Base-by-base conservation (phyloP, 192 early-diverging fungal species). In the Chytriomyces confervae region DNA sequence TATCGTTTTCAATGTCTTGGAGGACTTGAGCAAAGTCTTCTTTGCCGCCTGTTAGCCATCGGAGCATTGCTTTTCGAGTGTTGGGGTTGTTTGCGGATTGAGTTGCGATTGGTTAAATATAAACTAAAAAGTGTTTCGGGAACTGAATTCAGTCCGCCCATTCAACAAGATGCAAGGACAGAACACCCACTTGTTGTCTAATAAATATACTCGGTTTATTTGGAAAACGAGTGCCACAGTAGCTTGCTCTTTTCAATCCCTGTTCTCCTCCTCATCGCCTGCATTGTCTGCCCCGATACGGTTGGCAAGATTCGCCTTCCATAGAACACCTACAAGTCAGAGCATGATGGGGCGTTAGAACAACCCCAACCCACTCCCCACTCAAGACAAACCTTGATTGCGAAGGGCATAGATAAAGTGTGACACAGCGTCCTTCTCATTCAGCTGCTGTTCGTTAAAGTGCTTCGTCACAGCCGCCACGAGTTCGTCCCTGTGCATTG, bases 381-480 rank as follows among this genome's bases (percentile, higher is more conserved):
- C 50, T 11, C 23, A 18, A 71, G 43, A 62, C 80, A 24, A 66
- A 86, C 85, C 85, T 70, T 78, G 79, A 64, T 82, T 79, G 51
- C 79, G 66, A 16, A 86, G 50, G 7, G 69, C 63, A 65, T 86
- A 86, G 8, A 86, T 80, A 65, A 86, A 86, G 66, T 69, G 79
- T 5, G 82, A 64, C 6, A 86, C 66, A 44, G 70, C 76, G 50
- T 86, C 85, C 72, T 84, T 84, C 67, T 86, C 85, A 64, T 75
- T 84, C 50, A 86, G 75, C 29, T 79, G 77, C 48, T 84, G 80
- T 61, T 78, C 66, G 44, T 76, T 68, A 51, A 84, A 86, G 71
- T 86, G 85, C 36, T 69, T 79, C 49, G 84, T 77, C 29, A 86
- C 81, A 2, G 73, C 51, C 7, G 51, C 45, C 24, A 86, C 78